Percentiles rank a stretch among this genome's conserved stretches.
These are phyloP conservation scores for Ceratocystis lukuohia DNA, from an alignment of 2,329 filamentous ascomycete species.

Conservation along the genomic window DNA sequence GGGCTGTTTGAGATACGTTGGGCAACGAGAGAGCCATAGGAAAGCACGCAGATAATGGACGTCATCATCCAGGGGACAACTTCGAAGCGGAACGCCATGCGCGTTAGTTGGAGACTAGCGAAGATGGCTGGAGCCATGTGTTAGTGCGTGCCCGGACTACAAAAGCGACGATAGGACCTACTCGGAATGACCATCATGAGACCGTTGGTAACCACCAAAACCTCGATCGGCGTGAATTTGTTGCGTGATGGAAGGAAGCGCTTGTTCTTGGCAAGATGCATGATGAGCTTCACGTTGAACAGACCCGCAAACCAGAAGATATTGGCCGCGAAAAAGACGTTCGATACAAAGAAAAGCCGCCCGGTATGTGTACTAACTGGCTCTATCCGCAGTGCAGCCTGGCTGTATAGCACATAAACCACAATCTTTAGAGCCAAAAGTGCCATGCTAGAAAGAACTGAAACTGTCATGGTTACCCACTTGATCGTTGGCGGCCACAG, in stretches of 20 bases:
- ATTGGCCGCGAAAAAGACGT: conserved; percentile 30
- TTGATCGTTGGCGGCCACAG: conserved; percentile 33
- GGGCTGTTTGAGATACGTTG: conserved; percentile 26
- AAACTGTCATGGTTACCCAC: conserved; percentile 22
- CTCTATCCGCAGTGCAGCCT: conserved; percentile 20
- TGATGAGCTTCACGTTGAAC: conserved; percentile 39
- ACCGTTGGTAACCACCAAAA: conserved; percentile 42
- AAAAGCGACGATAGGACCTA: conserved; percentile 24
- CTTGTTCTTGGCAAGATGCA: conserved; percentile 36
- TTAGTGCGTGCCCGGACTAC: neutral
- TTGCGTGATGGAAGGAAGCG: conserved; percentile 33
- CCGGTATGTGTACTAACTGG: neutral
- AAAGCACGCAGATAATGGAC: conserved; percentile 38
- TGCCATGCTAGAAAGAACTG: conserved; percentile 22
- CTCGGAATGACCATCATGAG: conserved; percentile 44
- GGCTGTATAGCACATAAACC: conserved; percentile 23
- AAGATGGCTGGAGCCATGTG: conserved; percentile 33
- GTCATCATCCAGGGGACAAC: conserved; percentile 37
- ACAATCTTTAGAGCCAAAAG: conserved; percentile 24
- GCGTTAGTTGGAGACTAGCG: conserved; percentile 32
- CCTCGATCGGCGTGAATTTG: conserved; percentile 38
- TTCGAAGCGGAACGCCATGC: conserved; percentile 32
- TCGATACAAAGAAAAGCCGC: conserved; percentile 30
- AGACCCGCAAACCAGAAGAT: conserved; percentile 43
- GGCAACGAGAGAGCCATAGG: conserved; percentile 39